These are phyloP conservation scores for Trichosanthes cucumerina DNA, from an alignment of 306 rosid genomes.

Conservation along the genomic window DNA sequence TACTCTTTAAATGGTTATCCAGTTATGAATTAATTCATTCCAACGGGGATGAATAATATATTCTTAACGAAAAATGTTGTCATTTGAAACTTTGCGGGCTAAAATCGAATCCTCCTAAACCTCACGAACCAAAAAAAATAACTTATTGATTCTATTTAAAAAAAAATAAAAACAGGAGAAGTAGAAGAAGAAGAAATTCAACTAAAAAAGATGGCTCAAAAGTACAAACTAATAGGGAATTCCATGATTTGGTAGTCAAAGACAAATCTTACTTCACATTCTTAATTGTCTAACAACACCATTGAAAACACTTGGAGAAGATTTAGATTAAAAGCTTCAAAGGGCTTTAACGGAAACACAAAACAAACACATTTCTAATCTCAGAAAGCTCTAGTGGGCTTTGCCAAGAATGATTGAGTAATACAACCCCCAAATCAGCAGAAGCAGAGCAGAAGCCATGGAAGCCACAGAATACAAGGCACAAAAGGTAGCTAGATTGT, in stretches of 20 bases:
- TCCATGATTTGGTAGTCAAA: neutral
- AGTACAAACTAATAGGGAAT: neutral
- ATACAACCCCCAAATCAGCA: conserved; percentile 19
- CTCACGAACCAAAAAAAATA: neutral
- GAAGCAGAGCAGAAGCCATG: conserved; percentile 21
- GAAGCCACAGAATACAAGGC: conserved; percentile 19
- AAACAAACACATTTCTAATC: neutral
- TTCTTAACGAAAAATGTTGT: neutral
- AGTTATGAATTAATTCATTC: no score
- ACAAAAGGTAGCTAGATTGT: conserved; percentile 11
- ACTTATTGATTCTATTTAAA: neutral
- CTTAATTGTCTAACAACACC: neutral
- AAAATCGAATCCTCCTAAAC: neutral
- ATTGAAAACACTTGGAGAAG: neutral
- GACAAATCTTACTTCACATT: neutral
- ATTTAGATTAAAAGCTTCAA: neutral
- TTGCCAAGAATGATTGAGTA: neutral
- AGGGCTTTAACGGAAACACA: neutral
- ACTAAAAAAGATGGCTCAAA: neutral
- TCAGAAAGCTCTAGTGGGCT: neutral
- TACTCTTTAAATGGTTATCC: neutral
- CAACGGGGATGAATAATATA: neutral
- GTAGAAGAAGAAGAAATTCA: neutral
- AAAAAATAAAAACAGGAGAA: neutral
- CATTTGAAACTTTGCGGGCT: neutral